Conservation (phyloP, 2,329 filamentous ascomycete species). For the Blumeria graminis region DNA sequence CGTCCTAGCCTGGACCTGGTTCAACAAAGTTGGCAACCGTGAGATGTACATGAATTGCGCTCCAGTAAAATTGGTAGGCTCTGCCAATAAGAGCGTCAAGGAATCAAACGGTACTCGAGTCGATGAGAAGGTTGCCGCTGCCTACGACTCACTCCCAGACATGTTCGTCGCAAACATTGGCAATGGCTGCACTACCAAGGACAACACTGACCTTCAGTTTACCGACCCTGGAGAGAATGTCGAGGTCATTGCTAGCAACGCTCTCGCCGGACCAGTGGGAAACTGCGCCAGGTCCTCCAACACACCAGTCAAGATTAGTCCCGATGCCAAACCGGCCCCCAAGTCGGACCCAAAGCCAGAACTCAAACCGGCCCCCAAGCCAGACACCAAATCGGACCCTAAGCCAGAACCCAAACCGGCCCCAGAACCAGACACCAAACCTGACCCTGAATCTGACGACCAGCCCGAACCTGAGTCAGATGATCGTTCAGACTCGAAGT, state of each 20-base stretch:
- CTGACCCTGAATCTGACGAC: conserved; percentile 2
- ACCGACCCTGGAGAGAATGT: conserved; percentile 38
- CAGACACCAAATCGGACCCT: neutral
- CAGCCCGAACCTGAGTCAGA: neutral
- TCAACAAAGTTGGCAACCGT: conserved; percentile 77
- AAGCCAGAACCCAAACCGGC: neutral
- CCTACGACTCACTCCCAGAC: conserved; percentile 38
- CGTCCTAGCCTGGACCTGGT: conserved; percentile 79
- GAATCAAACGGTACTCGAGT: conserved; percentile 8
- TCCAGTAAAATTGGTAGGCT: conserved; percentile 37
- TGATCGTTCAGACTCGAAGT: neutral
- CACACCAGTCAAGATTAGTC: conserved; percentile 5
- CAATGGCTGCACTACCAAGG: conserved; percentile 29
- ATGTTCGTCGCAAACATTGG: conserved; percentile 53
- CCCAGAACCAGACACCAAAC: conserved; percentile 3
- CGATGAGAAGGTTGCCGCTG: conserved; percentile 19
- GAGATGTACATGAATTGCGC: conserved; percentile 98
- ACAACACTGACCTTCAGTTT: conserved; percentile 35
- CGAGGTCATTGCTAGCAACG: conserved; percentile 19
- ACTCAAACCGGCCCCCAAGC: neutral
- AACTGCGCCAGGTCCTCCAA: conserved; percentile 9
- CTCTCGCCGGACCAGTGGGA: conserved; percentile 11
- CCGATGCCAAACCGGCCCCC: conserved; percentile 5
- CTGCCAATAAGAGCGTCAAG: conserved; percentile 20
- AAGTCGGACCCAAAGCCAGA: conserved; percentile 2